Percentiles rank a stretch among this genome's conserved stretches.
Conservation (phyloP, 345 rosid genomes). For the Populus ilicifolia region DNA sequence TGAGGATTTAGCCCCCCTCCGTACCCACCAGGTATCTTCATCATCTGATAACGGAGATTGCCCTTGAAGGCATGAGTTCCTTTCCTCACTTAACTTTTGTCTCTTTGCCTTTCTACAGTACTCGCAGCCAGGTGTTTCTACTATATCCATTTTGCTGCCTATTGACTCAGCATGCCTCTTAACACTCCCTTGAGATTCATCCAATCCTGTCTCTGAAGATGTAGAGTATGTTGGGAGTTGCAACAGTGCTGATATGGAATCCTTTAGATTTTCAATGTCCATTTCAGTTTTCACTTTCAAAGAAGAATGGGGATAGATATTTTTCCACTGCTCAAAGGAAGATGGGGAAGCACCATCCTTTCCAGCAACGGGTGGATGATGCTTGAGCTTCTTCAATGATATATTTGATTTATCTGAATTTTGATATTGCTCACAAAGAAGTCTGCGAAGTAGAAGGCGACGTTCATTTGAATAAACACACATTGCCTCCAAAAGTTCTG, state of each 20-base stretch:
- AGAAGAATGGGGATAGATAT: conserved; percentile 9
- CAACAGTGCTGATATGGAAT: conserved; percentile 60
- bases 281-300: conserved; percentile 43
- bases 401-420: conserved; percentile 11
- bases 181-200: conserved; percentile 67
- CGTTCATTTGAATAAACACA: conserved; percentile 76
- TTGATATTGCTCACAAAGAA: conserved; percentile 21
- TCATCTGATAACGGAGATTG: conserved; percentile 72
- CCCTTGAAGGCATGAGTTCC: conserved; percentile 53
- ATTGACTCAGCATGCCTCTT: conserved; percentile 50
- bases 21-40: conserved; percentile 93
- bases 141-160: conserved; percentile 14
- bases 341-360: conserved; percentile 17
- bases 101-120: conserved; percentile 67
- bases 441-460: conserved; percentile 63
- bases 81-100: conserved; percentile 52
- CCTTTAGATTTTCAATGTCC: conserved; percentile 52
- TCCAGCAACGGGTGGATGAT: not conserved
- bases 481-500: conserved; percentile 58
- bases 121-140: conserved; percentile 85
- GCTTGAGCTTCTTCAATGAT: conserved; percentile 11
- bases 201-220: conserved; percentile 39
- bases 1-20: conserved; percentile 57
- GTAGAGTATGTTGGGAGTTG: conserved; percentile 55
- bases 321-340: conserved; percentile 19